Evolutionary conservation across 2,329 filamentous ascomycete species (phyloP).

Genomic region (Beauveria pseudobassiana): DNA sequence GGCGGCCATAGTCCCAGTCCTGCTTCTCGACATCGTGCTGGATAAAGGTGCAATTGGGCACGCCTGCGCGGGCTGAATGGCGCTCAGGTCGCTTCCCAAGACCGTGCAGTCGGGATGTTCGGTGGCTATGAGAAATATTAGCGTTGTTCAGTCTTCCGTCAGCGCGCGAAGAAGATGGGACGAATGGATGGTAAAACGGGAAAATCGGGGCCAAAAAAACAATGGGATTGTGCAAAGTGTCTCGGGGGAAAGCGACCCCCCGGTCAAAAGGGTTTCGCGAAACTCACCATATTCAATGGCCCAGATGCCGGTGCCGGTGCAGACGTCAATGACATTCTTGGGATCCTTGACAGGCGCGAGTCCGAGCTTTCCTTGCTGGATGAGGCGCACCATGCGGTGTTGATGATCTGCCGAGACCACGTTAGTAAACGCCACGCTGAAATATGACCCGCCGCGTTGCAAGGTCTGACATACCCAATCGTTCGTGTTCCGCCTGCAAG

Average conservation of each 20-base stretch:
- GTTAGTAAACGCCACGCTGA: background rate
- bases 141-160: background rate
- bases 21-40: slow-evolving; percentile 9
- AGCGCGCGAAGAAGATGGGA: background rate
- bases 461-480: slow-evolving; percentile 14
- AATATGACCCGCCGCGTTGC: background rate
- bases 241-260: too few species aligned
- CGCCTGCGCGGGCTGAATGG: slow-evolving; percentile 31
- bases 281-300: slow-evolving; percentile 38
- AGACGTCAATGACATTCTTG: slow-evolving; percentile 39
- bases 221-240: background rate
- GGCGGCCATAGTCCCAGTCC: slow-evolving; percentile 3
- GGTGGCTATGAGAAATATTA: background rate
- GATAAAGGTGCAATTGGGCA: slow-evolving; percentile 8
- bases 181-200: background rate
- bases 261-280: background rate
- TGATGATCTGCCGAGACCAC: slow-evolving; percentile 25
- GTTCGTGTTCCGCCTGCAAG: slow-evolving; percentile 17
- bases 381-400: slow-evolving; percentile 26
- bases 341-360: slow-evolving; percentile 36
- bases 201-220: background rate
- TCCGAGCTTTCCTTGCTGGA: slow-evolving; percentile 35
- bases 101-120: slow-evolving; percentile 8
- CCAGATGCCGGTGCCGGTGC: slow-evolving; percentile 46
- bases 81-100: slow-evolving; percentile 27